phyloP scores from a whole-genome alignment of 805 yeast genomes.

The Starmerella bombicola region DNA sequence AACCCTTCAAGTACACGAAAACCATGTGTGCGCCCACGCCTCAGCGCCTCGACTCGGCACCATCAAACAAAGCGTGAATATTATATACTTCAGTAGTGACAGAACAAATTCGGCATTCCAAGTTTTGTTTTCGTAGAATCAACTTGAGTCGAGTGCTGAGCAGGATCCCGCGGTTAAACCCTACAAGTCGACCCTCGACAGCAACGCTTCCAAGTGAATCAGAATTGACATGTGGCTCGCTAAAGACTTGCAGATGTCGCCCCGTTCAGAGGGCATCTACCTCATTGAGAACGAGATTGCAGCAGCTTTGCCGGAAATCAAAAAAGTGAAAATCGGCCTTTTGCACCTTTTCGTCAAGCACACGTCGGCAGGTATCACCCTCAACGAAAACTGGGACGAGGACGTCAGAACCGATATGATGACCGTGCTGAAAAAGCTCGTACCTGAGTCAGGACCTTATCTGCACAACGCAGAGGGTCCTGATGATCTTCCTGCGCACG shows the following conservation, averaged over 20 bases:
- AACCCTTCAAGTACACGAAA: too few relatives aligned
- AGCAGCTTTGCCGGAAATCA: constrained; percentile 45
- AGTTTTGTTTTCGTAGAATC: too few relatives aligned
- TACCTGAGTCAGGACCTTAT: constrained; percentile 50
- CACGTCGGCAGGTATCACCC: constrained; percentile 64
- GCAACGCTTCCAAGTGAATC: too few relatives aligned
- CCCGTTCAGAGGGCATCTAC: constrained; percentile 57
- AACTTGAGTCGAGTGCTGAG: too few relatives aligned
- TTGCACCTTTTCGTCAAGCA: constrained; percentile 61
- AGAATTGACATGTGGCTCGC: constrained; percentile 50
- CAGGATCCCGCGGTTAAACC: too few relatives aligned
- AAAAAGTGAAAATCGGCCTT: constrained; percentile 48
- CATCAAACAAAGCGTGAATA: too few relatives aligned
- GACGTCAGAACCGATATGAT: constrained; percentile 64
- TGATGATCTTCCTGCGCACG: constrained; percentile 79
- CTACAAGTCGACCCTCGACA: too few relatives aligned
- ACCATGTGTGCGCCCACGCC: too few relatives aligned
- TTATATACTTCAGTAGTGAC: too few relatives aligned
- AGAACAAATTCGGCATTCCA: too few relatives aligned
- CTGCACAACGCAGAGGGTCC: constrained; percentile 60
- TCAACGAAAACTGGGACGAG: constrained; percentile 72
- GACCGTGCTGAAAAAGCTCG: constrained; percentile 47
- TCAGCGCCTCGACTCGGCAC: too few relatives aligned
- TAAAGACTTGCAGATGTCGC: constrained; percentile 39
- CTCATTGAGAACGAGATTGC: constrained; percentile 57